These are phyloP conservation scores for Talaromyces thailandensis DNA, from an alignment of 495 filamentous ascomycete species.

Conservation along the genomic window DNA sequence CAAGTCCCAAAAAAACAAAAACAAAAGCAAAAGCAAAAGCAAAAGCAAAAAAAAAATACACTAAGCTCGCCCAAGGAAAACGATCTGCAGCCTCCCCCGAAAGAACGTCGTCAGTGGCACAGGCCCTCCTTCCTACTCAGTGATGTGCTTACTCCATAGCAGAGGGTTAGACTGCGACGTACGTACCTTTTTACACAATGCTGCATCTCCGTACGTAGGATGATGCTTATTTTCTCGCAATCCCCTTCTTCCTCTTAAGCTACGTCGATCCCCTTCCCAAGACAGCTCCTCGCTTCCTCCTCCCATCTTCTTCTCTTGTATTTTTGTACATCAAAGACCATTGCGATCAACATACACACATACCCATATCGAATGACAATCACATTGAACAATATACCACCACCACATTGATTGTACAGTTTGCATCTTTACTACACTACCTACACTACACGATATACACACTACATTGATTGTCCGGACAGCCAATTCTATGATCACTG, in stretches of 20 bases:
- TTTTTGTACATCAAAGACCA: neutral
- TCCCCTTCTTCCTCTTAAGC: slow-evolving; percentile 52
- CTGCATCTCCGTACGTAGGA: slow-evolving; percentile 12
- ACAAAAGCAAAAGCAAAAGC: no score
- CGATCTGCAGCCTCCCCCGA: slow-evolving; percentile 38
- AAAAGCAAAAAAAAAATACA: neutral
- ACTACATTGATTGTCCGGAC: neutral
- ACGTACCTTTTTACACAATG: slow-evolving; percentile 14
- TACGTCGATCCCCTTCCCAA: slow-evolving; percentile 65
- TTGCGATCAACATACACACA: neutral
- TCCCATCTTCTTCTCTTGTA: neutral
- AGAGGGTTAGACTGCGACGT: neutral
- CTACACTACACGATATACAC: neutral
- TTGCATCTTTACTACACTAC: no score
- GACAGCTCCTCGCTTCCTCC: slow-evolving; percentile 24
- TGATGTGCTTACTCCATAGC: slow-evolving; percentile 16
- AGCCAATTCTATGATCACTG: neutral
- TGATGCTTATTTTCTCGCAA: neutral
- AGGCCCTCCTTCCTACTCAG: slow-evolving; percentile 20
- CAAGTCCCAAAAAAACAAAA: neutral
- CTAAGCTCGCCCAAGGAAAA: neutral
- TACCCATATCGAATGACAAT: neutral
- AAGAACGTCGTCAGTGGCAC: slow-evolving; percentile 42
- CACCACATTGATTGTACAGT: no score
- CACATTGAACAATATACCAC: neutral